These are phyloP conservation scores for Nitzschia inconspicua DNA, from an alignment of 108 stramenopile genomes.

Conservation along the genomic window DNA sequence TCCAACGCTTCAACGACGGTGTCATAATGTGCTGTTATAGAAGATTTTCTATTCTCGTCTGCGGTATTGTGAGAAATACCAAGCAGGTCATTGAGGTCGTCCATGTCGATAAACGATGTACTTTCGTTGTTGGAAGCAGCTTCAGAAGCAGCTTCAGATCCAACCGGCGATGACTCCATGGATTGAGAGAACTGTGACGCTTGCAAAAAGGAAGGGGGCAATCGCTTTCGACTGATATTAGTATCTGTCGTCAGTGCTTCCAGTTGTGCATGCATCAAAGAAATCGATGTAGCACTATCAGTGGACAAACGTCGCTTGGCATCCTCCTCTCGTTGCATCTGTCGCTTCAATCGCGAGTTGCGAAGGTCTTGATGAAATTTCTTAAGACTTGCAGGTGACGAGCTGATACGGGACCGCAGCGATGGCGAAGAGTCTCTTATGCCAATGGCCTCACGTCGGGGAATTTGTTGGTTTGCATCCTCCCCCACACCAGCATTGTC, in stretches of 20 bases:
- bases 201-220: constrained; percentile 5
- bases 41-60: neutral
- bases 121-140: neutral
- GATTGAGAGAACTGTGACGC: neutral
- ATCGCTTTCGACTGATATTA: neutral
- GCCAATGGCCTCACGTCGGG: neutral
- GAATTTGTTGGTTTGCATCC: neutral
- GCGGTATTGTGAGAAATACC: neutral
- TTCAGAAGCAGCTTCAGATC: too few species aligned
- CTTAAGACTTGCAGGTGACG: constrained; percentile 12
- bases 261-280: constrained; percentile 20
- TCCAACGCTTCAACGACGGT: too few species aligned
- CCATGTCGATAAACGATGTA: neutral
- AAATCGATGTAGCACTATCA: constrained; percentile 9
- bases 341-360: constrained; percentile 13
- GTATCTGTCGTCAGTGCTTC: constrained; percentile 5
- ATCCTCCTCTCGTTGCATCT: constrained; percentile 12
- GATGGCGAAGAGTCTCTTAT: constrained; percentile 16
- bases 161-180: neutral
- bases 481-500: neutral
- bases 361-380: constrained; percentile 20
- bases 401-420: constrained; percentile 12
- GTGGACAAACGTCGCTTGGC: constrained; percentile 18
- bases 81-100: constrained; percentile 1
- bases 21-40: neutral